phyloP scores from a whole-genome alignment of 768 basidiomycete genomes.

The Coprinopsis strossmayeri region DNA sequence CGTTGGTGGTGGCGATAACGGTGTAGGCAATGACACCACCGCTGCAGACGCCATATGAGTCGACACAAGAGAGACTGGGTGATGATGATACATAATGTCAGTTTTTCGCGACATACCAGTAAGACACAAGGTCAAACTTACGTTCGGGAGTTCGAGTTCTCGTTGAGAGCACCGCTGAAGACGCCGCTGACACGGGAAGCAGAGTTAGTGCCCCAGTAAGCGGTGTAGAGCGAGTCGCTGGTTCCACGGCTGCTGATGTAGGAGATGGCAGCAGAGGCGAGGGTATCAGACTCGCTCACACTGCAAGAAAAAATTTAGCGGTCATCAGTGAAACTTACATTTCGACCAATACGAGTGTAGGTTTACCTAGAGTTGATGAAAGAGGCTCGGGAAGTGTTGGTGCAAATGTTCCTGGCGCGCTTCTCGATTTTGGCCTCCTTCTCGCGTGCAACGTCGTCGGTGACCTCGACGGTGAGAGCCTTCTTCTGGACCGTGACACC shows the following conservation, averaged over 20 bases:
- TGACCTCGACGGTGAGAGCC: no score
- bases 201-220: conserved; percentile 33
- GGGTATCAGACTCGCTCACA: conserved; percentile 33
- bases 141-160: conserved; percentile 33
- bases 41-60: conserved; percentile 29
- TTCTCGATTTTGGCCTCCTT: no score
- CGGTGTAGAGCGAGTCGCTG: conserved; percentile 28
- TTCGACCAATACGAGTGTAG: no score
- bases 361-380: no score
- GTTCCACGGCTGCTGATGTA: conserved; percentile 32
- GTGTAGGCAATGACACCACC: conserved; percentile 41
- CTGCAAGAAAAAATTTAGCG: conserved; percentile 21
- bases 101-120: no score
- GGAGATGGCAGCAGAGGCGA: conserved; percentile 25
- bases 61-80: conserved; percentile 32
- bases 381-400: no score
- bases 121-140: conserved; percentile 14
- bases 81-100: neutral
- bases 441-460: no score
- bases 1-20: no score
- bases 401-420: no score
- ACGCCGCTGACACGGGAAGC: conserved; percentile 26
- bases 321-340: no score
- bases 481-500: conserved; percentile 11
- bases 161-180: conserved; percentile 32